Evolutionary conservation across 2,329 filamentous ascomycete genomes (phyloP).

Genomic region (Aspergillus felis): DNA sequence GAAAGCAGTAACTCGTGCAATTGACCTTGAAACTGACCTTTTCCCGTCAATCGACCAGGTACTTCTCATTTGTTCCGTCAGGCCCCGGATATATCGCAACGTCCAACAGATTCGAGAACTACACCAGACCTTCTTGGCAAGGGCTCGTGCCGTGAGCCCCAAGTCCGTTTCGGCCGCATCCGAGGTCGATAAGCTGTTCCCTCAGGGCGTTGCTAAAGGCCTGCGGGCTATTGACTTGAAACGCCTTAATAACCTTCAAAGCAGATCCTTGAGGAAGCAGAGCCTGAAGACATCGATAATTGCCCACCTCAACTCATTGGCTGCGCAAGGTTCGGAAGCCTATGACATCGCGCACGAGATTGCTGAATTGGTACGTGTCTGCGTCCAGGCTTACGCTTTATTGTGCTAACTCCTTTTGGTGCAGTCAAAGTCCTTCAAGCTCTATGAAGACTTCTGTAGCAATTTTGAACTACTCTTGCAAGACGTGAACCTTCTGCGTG

Average conservation of each 20-base stretch:
- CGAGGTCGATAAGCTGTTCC: conserved; percentile 18
- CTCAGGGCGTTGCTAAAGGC: conserved; percentile 40
- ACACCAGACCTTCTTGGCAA: conserved; percentile 75
- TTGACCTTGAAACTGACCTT: neutral
- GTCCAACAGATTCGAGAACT: conserved; percentile 74
- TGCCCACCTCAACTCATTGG: conserved; percentile 32
- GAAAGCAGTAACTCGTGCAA: neutral
- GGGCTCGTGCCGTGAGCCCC: conserved; percentile 68
- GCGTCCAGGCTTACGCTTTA: conserved; percentile 11
- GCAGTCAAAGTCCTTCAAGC: conserved; percentile 75
- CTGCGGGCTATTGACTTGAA: conserved; percentile 48
- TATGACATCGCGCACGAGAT: conserved; percentile 53
- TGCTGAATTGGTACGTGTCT: conserved; percentile 44
- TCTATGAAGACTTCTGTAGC: conserved; percentile 87
- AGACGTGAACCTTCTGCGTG: conserved; percentile 67
- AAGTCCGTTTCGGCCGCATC: conserved; percentile 45
- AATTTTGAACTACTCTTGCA: conserved; percentile 84
- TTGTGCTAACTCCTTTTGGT: conserved; percentile 44
- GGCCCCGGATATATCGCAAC: conserved; percentile 73
- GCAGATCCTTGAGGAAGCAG: conserved; percentile 24
- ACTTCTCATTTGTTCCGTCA: conserved; percentile 69
- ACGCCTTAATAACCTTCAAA: conserved; percentile 28
- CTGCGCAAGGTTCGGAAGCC: conserved; percentile 52
- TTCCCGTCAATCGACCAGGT: conserved; percentile 49
- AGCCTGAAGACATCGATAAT: conserved; percentile 27